A percentile compares a stretch with the other conserved stretches of the same genome.
phyloP scores from a whole-genome alignment of 1,139 yeast genomes.

The Yamadazyma diospyri region DNA sequence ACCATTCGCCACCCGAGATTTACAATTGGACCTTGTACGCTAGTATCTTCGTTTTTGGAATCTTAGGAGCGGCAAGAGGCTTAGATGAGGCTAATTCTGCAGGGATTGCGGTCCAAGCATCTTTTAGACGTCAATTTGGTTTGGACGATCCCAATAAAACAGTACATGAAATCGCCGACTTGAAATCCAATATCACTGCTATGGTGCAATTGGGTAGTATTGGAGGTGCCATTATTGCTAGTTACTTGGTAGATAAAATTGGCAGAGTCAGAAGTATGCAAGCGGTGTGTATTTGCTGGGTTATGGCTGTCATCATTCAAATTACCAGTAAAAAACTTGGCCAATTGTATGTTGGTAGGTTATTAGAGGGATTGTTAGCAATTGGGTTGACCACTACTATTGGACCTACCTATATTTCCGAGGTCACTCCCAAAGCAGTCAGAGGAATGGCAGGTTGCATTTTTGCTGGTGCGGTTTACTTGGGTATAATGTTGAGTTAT shows the following conservation, averaged over 20 bases:
- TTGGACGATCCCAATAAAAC: slow-evolving; percentile 38
- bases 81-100: slow-evolving; percentile 52
- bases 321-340: slow-evolving; percentile 42
- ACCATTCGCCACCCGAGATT: slow-evolving; percentile 47
- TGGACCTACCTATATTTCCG: slow-evolving; percentile 54
- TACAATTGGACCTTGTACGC: slow-evolving; percentile 45
- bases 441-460: slow-evolving; percentile 51
- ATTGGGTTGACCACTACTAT: slow-evolving; percentile 56
- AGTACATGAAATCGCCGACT: slow-evolving; percentile 36
- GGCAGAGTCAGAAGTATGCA: slow-evolving; percentile 57
- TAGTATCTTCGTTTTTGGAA: slow-evolving; percentile 52
- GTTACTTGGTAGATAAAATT: slow-evolving; percentile 47
- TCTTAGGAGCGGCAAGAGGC: slow-evolving; percentile 60
- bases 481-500: slow-evolving; percentile 52
- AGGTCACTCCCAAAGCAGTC: slow-evolving; percentile 50
- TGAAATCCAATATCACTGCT: slow-evolving; percentile 53
- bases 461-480: slow-evolving; percentile 54
- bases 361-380: slow-evolving; percentile 49
- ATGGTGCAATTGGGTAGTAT: slow-evolving; percentile 64
- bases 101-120: slow-evolving; percentile 43
- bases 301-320: slow-evolving; percentile 47
- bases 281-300: slow-evolving; percentile 41
- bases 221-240: slow-evolving; percentile 53
- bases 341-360: slow-evolving; percentile 52
- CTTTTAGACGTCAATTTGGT: slow-evolving; percentile 46